Evolutionary conservation across 345 rosid genomes (phyloP), one percentile per base, ranked within the genome.

Genomic region (Limnanthes douglasii): DNA sequence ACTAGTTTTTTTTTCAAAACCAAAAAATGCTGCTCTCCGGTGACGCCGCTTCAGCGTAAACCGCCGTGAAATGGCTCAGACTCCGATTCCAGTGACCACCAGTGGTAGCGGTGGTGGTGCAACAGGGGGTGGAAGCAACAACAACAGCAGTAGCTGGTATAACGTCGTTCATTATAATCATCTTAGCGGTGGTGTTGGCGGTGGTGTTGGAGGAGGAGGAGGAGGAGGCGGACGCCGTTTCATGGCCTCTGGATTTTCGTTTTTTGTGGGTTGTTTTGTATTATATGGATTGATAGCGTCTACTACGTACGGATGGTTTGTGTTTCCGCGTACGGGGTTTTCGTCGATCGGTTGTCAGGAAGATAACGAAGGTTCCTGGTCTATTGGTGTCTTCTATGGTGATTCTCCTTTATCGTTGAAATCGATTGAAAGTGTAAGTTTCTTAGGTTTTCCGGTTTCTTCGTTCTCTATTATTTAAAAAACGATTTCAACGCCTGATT

Each of bases 291-390:
- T 78, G 18, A 68, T 80, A 23, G 93, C 83, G 11, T 34, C 57
- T 46, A 12, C 64, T n/a, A 24, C 66, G 18, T 84, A 73, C 48
- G 71, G 61, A 0, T 73, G 96, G 88, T 18, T 78, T 1, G 45
- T 49, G 18, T 67, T 75, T 45, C 46, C 42, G 39, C 54, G 42
- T 24, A 39, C 59, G 26, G 61, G 61, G 31, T 42, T 52, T 35
- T 47, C 64, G 24, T 64, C 83, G 18, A 18, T 59, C 7, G 96
- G 96, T 23, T 90, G 99, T 16, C 62, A 37, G 41, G 85, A 75
- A 22, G 96, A 90, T 39, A 59, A 56, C 45, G 99, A 90, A 37
- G 99, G 96, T 45, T 84, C 96, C 8, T 85, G 96, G 99, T 69
- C 99, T 4, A 55, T 90, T 50, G 99, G 99, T 11, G 71, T 81